A percentile compares a stretch with the other conserved stretches of the same genome.
These are phyloP conservation scores for Solanum etuberosum DNA, from an alignment of 257 asterid species.

Conservation along the genomic window DNA sequence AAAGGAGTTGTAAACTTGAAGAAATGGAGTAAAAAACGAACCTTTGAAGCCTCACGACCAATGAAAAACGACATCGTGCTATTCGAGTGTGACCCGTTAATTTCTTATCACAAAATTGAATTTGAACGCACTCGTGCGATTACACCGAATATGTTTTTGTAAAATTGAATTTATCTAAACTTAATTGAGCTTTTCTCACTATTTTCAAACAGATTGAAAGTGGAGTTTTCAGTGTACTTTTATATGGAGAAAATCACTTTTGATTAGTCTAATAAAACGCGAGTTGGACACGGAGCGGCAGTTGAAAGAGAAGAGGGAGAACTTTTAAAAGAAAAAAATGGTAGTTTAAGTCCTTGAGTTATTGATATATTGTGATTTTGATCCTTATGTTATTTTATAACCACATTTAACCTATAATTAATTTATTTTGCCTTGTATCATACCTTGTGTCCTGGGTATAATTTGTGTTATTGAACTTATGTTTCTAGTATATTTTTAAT, in stretches of 20 bases:
- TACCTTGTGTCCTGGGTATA: not conserved
- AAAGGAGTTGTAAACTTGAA: not conserved
- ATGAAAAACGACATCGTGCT: slow-evolving; percentile 74
- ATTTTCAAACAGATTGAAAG: not conserved
- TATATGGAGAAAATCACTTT: not conserved
- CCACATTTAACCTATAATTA: not conserved
- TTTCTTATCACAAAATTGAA: not conserved
- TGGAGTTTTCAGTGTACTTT: not conserved
- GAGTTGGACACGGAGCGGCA: slow-evolving; percentile 78
- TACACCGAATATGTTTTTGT: not conserved
- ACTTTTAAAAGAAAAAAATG: not conserved
- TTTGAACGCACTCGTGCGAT: not conserved
- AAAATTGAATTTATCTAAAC: not conserved
- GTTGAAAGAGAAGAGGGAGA: slow-evolving; percentile 24
- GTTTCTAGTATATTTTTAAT: too few relatives aligned
- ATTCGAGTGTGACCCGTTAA: slow-evolving; percentile 18
- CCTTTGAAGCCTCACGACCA: slow-evolving; percentile 94
- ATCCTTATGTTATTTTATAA: not conserved
- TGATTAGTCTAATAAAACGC: slow-evolving; percentile 21
- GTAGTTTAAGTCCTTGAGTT: not conserved
- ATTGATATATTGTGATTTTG: not conserved
- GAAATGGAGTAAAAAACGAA: slow-evolving; percentile 10
- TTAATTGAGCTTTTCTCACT: not conserved
- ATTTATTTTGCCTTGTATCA: not conserved
- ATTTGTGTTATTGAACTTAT: too few relatives aligned